Conservation (phyloP, 768 basidiomycete genomes). For the Leccinellum albellum region DNA sequence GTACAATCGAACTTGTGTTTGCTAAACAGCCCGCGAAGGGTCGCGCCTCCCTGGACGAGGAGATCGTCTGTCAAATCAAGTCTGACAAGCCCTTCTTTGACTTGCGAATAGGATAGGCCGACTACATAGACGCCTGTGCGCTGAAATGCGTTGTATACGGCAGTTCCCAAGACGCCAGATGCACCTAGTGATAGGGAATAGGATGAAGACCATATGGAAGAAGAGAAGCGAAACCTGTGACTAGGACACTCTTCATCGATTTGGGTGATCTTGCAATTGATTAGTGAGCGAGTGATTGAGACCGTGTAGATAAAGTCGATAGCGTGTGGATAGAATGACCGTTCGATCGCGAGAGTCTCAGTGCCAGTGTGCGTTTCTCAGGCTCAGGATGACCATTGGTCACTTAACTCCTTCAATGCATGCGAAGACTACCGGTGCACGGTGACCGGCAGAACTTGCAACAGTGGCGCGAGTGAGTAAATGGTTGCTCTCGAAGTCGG, state of each 20-base stretch:
- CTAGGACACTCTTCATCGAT: conserved; percentile 44
- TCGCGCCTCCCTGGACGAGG: conserved; percentile 34
- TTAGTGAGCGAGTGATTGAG: background rate
- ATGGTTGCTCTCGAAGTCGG: background rate
- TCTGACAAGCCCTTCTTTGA: conserved; percentile 46
- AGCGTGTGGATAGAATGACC: too few species aligned
- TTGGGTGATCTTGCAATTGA: background rate
- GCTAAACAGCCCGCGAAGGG: conserved; percentile 48
- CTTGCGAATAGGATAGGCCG: conserved; percentile 71
- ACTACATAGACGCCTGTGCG: conserved; percentile 43
- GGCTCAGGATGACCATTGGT: background rate
- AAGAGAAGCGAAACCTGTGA: conserved; percentile 45
- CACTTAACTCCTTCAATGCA: background rate
- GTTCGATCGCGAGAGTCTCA: background rate
- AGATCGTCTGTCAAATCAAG: conserved; percentile 65
- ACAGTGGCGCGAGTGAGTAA: too few species aligned
- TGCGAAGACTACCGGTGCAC: too few species aligned
- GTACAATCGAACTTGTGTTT: conserved; percentile 67
- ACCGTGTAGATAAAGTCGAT: too few species aligned
- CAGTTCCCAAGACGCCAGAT: conserved; percentile 86
- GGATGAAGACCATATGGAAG: conserved; percentile 10
- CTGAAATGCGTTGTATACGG: conserved; percentile 67
- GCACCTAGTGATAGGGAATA: conserved; percentile 53
- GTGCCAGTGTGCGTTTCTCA: background rate
- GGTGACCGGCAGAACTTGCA: background rate